These are phyloP conservation scores for Scutellaria baicalensis DNA, from an alignment of 257 asterid species.

Conservation along the genomic window DNA sequence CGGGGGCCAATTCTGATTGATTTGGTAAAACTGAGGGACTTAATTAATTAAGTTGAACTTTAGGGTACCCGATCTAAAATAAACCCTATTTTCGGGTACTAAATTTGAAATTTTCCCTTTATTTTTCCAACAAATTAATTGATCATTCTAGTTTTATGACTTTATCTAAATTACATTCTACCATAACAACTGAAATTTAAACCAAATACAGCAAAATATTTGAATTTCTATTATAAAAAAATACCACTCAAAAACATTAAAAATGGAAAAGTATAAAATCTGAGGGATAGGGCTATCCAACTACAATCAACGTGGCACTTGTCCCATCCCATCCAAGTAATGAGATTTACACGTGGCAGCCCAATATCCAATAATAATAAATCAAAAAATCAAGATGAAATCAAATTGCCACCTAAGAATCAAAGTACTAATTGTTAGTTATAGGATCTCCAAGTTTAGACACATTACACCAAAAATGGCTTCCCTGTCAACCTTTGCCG, in stretches of 20 bases:
- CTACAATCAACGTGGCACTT: constrained; percentile 32
- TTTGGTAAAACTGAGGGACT: too few species aligned
- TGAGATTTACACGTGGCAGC: constrained; percentile 34
- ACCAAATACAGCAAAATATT: too few species aligned
- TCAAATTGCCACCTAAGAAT: not conserved
- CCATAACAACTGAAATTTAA: too few species aligned
- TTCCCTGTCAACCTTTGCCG: constrained; percentile 53
- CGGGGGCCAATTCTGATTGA: too few species aligned
- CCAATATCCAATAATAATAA: constrained; percentile 21
- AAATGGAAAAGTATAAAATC: not conserved
- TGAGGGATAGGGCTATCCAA: constrained; percentile 43
- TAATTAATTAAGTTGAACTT: too few species aligned
- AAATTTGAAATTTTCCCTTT: too few species aligned
- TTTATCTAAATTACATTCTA: too few species aligned
- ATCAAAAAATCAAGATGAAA: not conserved
- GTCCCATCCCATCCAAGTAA: constrained; percentile 14
- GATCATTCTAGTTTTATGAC: too few species aligned
- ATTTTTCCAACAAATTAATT: too few species aligned
- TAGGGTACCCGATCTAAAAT: too few species aligned
- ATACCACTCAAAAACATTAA: not conserved
- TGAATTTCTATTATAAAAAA: too few species aligned
- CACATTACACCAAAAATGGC: constrained; percentile 37
- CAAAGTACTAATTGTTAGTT: not conserved
- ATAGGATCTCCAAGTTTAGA: not conserved
- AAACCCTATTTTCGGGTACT: too few species aligned